Evolutionary conservation across 78 protist genomes (phyloP).

Genomic region (Monosiga brevicollis): DNA sequence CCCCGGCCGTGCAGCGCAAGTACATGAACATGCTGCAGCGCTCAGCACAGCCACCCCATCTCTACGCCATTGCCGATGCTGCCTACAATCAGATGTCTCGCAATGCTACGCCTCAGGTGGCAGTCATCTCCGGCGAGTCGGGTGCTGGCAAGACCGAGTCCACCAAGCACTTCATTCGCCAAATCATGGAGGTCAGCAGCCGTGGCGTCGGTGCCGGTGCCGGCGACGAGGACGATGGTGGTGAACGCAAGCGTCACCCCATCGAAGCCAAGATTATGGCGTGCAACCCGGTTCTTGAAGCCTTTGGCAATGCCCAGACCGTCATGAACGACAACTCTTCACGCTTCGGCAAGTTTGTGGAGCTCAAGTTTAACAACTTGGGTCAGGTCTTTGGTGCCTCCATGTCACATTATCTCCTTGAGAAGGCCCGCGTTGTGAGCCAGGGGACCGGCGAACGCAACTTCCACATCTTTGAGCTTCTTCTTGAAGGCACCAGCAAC

Average conservation of each 20-base stretch:
- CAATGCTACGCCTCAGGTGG: neutral
- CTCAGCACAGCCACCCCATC: conserved; percentile 65
- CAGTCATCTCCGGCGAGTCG: conserved; percentile 56
- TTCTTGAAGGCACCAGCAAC: neutral
- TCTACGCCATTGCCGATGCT: conserved; percentile 57
- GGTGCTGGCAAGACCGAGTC: conserved; percentile 33
- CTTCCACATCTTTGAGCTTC: conserved; percentile 64
- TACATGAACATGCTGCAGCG: neutral
- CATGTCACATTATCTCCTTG: conserved; percentile 72
- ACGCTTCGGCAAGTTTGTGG: conserved; percentile 83
- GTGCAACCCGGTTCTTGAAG: conserved; percentile 60
- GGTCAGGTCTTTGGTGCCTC: neutral
- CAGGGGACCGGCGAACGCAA: conserved; percentile 52
- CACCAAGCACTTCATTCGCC: neutral
- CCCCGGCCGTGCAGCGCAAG: conserved; percentile 1
- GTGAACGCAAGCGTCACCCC: neutral
- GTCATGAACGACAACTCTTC: conserved; percentile 81
- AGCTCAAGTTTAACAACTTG: conserved; percentile 12
- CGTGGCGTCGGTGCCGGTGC: too few relatives aligned
- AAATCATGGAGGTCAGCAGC: neutral
- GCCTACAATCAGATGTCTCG: conserved; percentile 41
- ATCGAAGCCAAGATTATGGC: conserved; percentile 72
- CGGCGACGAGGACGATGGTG: neutral
- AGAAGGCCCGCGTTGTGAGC: conserved; percentile 66
- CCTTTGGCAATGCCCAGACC: conserved; percentile 91